Percentiles rank a stretch among this genome's conserved stretches.
phyloP scores from a whole-genome alignment of 2,329 filamentous ascomycete genomes.

The Xylaria digitata region DNA sequence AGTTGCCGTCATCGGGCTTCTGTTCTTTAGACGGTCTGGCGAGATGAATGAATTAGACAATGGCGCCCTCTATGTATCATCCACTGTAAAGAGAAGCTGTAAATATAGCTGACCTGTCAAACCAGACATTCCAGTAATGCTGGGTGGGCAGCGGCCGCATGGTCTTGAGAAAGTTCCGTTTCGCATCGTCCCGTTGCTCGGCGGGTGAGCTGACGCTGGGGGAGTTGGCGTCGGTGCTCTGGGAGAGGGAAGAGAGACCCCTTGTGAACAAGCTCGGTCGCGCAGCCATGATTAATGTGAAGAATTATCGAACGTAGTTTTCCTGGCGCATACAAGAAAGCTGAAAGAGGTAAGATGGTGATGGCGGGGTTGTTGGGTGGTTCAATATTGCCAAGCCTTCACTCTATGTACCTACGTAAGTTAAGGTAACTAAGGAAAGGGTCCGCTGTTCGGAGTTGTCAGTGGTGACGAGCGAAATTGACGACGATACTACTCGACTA shows the following conservation, averaged over 20 bases:
- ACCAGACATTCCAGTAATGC: constrained; percentile 82
- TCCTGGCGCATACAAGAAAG: constrained; percentile 19
- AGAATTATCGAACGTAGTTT: constrained; percentile 16
- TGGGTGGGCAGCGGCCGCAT: constrained; percentile 80
- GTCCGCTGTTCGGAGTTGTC: constrained; percentile 6
- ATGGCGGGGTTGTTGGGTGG: constrained; percentile 35
- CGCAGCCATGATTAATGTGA: constrained; percentile 60
- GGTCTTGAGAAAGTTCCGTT: constrained; percentile 83
- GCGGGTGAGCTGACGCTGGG: constrained; percentile 74
- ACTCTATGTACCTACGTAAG: not conserved
- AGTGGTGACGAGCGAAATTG: not conserved
- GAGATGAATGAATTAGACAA: constrained; percentile 15
- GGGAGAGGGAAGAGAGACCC: constrained; percentile 70
- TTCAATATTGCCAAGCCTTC: constrained; percentile 39
- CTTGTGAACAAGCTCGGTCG: constrained; percentile 70
- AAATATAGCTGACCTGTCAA: constrained; percentile 63
- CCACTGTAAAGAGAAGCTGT: not conserved
- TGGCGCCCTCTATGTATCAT: not conserved
- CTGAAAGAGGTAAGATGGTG: constrained; percentile 8
- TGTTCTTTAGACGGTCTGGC: constrained; percentile 59
- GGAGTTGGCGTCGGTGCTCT: constrained; percentile 69
- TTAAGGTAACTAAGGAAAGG: constrained; percentile 7
- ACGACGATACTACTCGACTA: constrained; percentile 1
- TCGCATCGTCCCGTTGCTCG: constrained; percentile 79
- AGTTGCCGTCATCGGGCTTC: constrained; percentile 57